Evolutionary conservation across 2,329 filamentous ascomycete species (phyloP).

Genomic region (Ascochyta koolunga): DNA sequence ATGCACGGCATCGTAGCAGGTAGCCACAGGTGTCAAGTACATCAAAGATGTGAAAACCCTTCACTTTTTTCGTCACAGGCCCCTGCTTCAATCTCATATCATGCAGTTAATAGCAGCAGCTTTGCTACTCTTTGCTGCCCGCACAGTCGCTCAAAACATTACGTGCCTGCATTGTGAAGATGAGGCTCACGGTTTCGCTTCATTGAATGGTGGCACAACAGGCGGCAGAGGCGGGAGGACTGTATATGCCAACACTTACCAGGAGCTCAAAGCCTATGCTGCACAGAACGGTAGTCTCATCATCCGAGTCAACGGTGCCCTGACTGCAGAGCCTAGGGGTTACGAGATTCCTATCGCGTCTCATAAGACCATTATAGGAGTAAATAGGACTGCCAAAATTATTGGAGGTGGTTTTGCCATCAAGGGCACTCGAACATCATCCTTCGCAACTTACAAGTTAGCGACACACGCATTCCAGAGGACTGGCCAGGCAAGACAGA

Average conservation of each 20-base stretch:
- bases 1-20: neutral
- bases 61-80: neutral
- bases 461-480: neutral
- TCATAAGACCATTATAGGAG: conserved; percentile 15
- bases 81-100: neutral
- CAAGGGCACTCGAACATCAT: conserved; percentile 11
- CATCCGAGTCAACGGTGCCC: conserved; percentile 3
- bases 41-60: neutral
- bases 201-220: conserved; percentile 12
- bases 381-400: neutral
- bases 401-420: conserved; percentile 13
- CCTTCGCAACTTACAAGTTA: conserved; percentile 9
- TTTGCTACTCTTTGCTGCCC: neutral
- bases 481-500: conserved; percentile 14
- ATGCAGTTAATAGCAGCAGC: neutral
- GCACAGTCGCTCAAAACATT: neutral
- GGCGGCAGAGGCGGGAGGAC: conserved; percentile 5
- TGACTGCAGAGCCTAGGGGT: neutral
- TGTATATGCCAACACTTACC: conserved; percentile 4
- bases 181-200: conserved; percentile 14
- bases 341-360: conserved; percentile 12
- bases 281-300: conserved; percentile 6
- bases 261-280: conserved; percentile 9
- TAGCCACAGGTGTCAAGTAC: neutral
- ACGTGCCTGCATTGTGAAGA: conserved; percentile 11